A percentile compares a stretch with the other conserved stretches of the same genome.
Evolutionary conservation across 352 stramenopile genomes (phyloP).

Genomic region (Phytophthora sp.): DNA sequence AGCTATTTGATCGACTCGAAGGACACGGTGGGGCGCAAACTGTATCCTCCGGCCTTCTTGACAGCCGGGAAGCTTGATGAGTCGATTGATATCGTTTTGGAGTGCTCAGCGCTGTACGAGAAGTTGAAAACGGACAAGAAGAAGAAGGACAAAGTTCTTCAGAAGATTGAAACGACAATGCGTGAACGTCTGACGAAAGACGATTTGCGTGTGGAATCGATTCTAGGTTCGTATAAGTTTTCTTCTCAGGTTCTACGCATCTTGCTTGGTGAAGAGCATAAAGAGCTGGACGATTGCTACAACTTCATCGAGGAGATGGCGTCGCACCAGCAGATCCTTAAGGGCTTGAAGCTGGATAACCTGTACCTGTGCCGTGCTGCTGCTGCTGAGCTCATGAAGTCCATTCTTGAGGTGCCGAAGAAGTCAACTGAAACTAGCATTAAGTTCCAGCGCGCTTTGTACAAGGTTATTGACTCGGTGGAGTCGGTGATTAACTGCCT

Average conservation of each 20-base stretch:
- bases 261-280: slow-evolving; percentile 84
- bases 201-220: slow-evolving; percentile 80
- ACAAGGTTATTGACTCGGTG: slow-evolving; percentile 85
- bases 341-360: slow-evolving; percentile 80
- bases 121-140: slow-evolving; percentile 87
- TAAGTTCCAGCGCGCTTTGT: slow-evolving; percentile 85
- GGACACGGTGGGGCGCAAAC: slow-evolving; percentile 64
- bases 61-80: slow-evolving; percentile 85
- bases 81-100: slow-evolving; percentile 85
- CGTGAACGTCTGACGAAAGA: slow-evolving; percentile 83
- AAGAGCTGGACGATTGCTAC: slow-evolving; percentile 82
- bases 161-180: slow-evolving; percentile 88
- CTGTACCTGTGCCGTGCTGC: slow-evolving; percentile 71
- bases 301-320: slow-evolving; percentile 87
- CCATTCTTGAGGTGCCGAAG: slow-evolving; percentile 82
- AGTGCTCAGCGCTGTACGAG: slow-evolving; percentile 80
- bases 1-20: slow-evolving; percentile 88
- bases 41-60: slow-evolving; percentile 83
- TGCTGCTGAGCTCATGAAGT: slow-evolving; percentile 83
- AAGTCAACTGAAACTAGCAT: slow-evolving; percentile 75
- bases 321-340: slow-evolving; percentile 72
- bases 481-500: slow-evolving; percentile 82
- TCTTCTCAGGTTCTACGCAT: slow-evolving; percentile 83
- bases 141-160: slow-evolving; percentile 86
- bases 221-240: slow-evolving; percentile 89